Percentiles rank a stretch among this genome's conserved stretches.
Conservation (phyloP, 495 filamentous ascomycete genomes). For the Copromyces sp. region DNA sequence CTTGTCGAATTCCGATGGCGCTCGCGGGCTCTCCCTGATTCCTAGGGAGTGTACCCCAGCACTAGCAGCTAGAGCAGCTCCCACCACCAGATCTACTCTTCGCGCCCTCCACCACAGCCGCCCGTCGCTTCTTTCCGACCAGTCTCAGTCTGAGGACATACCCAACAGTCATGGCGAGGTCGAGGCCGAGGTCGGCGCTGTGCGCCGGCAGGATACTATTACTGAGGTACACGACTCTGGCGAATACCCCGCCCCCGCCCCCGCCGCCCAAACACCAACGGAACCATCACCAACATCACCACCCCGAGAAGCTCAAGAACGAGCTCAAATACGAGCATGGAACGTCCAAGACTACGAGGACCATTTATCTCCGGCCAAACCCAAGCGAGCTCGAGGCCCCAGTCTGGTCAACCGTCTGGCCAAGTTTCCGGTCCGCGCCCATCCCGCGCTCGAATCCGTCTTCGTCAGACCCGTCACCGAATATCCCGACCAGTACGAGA, state of each 20-base stretch:
- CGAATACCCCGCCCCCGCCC: not conserved
- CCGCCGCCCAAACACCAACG: not conserved
- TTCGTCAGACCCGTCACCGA: slow-evolving; percentile 10
- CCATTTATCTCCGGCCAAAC: not conserved
- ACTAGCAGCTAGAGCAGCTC: not conserved
- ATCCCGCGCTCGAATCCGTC: slow-evolving; percentile 11
- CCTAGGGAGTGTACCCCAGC: slow-evolving; percentile 17
- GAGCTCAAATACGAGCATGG: not conserved
- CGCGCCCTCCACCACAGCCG: not conserved
- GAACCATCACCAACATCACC: not conserved
- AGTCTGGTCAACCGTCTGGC: slow-evolving; percentile 11
- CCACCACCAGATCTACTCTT: not conserved
- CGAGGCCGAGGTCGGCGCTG: not conserved
- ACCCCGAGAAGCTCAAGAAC: not conserved
- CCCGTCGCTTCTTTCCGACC: not conserved
- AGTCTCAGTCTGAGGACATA: not conserved
- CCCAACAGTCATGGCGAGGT: not conserved
- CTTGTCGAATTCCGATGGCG: slow-evolving; percentile 11
- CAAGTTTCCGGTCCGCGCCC: slow-evolving; percentile 12
- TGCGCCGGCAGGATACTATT: not conserved
- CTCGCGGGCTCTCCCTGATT: slow-evolving; percentile 23
- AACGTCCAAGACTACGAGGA: not conserved
- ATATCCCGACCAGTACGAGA: slow-evolving; percentile 11
- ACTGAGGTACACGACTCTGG: not conserved
- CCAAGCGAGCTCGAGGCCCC: not conserved